These are phyloP conservation scores for Vitis cinerea DNA, from an alignment of 164 flowering plant genomes.

Conservation along the genomic window DNA sequence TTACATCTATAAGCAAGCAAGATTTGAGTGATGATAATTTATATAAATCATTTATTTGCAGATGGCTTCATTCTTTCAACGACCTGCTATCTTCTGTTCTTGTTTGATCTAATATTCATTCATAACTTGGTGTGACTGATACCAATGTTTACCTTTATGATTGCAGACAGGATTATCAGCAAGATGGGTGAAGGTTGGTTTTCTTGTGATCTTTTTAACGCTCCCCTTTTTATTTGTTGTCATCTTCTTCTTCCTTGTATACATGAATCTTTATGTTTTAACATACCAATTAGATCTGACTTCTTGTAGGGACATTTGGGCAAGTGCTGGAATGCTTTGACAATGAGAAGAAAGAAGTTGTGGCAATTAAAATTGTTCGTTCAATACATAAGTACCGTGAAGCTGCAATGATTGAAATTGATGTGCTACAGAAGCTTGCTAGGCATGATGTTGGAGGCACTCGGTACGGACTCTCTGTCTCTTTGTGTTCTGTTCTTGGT, in stretches of 20 bases:
- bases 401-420: conserved; percentile 96
- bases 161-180: conserved; percentile 80
- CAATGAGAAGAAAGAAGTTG: conserved; percentile 69
- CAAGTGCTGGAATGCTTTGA: conserved; percentile 93
- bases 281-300: not conserved
- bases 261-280: not conserved
- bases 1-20: not conserved
- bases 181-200: conserved; percentile 95
- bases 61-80: not conserved
- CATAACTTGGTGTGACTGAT: not conserved
- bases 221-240: conserved; percentile 2
- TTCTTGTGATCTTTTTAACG: not conserved
- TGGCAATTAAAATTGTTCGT: conserved; percentile 89
- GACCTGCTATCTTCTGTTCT: not conserved
- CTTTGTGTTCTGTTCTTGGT: conserved; percentile 9
- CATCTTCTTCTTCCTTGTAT: not conserved
- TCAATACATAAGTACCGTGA: conserved; percentile 84
- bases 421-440: conserved; percentile 76
- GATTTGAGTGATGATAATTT: not conserved
- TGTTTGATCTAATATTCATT: not conserved
- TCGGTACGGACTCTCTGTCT: conserved; percentile 51
- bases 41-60: not conserved
- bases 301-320: conserved; percentile 81
- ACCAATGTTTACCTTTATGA: conserved; percentile 9
- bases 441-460: conserved; percentile 70